These are phyloP conservation scores for Maudiozyma humilis DNA, from an alignment of 1,139 yeast genomes.

Conservation along the genomic window DNA sequence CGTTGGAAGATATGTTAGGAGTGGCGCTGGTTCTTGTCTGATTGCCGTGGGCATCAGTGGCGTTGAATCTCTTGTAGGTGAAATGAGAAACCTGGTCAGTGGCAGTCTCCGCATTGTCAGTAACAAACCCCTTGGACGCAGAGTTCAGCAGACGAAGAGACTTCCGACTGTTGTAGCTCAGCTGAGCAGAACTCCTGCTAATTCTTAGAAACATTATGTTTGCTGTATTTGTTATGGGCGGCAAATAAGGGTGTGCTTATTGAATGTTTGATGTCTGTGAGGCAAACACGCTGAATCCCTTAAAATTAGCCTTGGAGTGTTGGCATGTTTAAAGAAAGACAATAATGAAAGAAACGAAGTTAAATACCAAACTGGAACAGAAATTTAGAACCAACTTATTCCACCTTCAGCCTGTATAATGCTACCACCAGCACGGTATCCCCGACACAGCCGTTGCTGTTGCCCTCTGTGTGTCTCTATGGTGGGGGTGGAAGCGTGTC, in stretches of 20 bases:
- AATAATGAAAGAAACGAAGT: too few species aligned
- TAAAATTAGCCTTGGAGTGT: too few species aligned
- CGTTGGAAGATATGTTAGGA: not conserved
- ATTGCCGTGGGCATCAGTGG: not conserved
- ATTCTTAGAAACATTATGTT: constrained; percentile 4
- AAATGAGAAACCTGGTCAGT: not conserved
- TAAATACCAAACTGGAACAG: too few species aligned
- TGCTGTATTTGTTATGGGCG: too few species aligned
- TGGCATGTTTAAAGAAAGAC: too few species aligned
- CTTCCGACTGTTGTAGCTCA: constrained; percentile 1
- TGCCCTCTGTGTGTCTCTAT: not conserved
- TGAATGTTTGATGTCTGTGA: too few species aligned
- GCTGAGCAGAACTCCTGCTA: constrained; percentile 4
- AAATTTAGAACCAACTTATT: too few species aligned
- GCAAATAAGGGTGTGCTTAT: too few species aligned
- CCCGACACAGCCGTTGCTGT: not conserved
- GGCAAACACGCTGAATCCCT: not conserved
- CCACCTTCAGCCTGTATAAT: too few species aligned
- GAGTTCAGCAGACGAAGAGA: constrained; percentile 1
- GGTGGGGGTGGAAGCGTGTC: not conserved
- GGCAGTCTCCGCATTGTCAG: not conserved
- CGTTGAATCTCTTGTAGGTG: constrained; percentile 4
- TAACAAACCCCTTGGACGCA: constrained; percentile 2
- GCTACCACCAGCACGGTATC: too few species aligned
- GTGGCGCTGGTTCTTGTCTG: not conserved